Percentiles rank a stretch among this genome's conserved stretches.
These are phyloP conservation scores for Niebla homalea DNA, from an alignment of 495 filamentous ascomycete species.

Conservation along the genomic window DNA sequence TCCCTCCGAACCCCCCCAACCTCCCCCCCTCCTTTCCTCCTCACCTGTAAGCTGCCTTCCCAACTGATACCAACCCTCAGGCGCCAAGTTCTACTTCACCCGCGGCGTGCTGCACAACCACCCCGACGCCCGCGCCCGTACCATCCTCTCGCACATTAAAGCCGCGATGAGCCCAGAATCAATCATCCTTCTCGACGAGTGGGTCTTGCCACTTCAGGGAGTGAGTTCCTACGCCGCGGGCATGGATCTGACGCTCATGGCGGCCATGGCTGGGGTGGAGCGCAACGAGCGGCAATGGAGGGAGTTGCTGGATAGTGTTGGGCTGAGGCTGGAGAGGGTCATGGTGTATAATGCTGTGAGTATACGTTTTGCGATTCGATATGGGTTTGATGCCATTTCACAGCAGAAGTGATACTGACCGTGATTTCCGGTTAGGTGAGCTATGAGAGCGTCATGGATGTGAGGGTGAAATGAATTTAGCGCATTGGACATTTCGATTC, in stretches of 20 bases:
- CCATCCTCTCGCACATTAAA: constrained; percentile 26
- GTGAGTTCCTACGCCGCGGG: constrained; percentile 1
- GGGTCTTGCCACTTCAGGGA: constrained; percentile 23
- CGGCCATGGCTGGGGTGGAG: background rate
- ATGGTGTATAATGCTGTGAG: too few species aligned
- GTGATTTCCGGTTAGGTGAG: too few species aligned
- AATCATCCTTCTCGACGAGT: constrained; percentile 32
- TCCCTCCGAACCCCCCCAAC: too few species aligned
- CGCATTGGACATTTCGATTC: too few species aligned
- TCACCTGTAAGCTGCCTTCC: background rate
- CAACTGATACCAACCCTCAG: constrained; percentile 12
- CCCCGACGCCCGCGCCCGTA: constrained; percentile 25
- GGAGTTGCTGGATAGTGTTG: too few species aligned
- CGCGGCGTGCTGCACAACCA: constrained; percentile 35
- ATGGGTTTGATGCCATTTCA: too few species aligned
- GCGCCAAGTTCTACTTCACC: constrained; percentile 33
- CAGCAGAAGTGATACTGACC: too few species aligned
- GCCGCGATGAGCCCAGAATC: constrained; percentile 26
- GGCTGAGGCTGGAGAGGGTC: background rate
- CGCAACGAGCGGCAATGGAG: constrained; percentile 1
- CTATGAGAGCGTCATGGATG: too few species aligned
- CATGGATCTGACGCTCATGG: constrained; percentile 8
- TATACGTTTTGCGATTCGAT: too few species aligned
- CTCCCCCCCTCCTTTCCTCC: too few species aligned
- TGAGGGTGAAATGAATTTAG: too few species aligned